Conservation (phyloP, 169 alveolate genomes). For the Cryptosporidium ubiquitum region DNA sequence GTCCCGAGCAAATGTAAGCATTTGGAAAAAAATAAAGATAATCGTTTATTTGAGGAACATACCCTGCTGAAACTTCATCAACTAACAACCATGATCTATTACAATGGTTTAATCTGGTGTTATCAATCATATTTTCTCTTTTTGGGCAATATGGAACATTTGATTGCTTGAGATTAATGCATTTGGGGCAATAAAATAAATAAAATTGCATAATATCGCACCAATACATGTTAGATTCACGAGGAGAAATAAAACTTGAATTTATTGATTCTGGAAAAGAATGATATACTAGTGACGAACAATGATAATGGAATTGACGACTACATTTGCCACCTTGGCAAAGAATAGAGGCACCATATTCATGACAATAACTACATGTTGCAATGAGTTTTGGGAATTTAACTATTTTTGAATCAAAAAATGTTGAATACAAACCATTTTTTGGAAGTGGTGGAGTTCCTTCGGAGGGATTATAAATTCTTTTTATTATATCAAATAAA, state of each 20-base stretch:
- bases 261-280: constrained; percentile 55
- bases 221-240: constrained; percentile 63
- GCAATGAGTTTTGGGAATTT: constrained; percentile 22
- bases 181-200: constrained; percentile 58
- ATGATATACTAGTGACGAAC: constrained; percentile 40
- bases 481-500: constrained; percentile 38
- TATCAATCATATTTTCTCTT: constrained; percentile 30
- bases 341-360: constrained; percentile 59
- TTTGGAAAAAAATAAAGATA: constrained; percentile 44
- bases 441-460: constrained; percentile 22
- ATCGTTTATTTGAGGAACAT: constrained; percentile 63
- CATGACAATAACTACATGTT: constrained; percentile 37
- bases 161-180: constrained; percentile 41
- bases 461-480: constrained; percentile 29
- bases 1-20: constrained; percentile 15
- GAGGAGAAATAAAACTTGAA: constrained; percentile 49
- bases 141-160: constrained; percentile 55
- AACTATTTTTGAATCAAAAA: constrained; percentile 34
- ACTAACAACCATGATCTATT: constrained; percentile 42
- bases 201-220: constrained; percentile 46
- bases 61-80: not conserved
- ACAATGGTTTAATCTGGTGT: not conserved
- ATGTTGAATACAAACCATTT: constrained; percentile 8
- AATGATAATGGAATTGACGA: constrained; percentile 59
- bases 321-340: constrained; percentile 41